Conservation (phyloP, 2,329 filamentous ascomycete species). For the Epicoccum nigrum region DNA sequence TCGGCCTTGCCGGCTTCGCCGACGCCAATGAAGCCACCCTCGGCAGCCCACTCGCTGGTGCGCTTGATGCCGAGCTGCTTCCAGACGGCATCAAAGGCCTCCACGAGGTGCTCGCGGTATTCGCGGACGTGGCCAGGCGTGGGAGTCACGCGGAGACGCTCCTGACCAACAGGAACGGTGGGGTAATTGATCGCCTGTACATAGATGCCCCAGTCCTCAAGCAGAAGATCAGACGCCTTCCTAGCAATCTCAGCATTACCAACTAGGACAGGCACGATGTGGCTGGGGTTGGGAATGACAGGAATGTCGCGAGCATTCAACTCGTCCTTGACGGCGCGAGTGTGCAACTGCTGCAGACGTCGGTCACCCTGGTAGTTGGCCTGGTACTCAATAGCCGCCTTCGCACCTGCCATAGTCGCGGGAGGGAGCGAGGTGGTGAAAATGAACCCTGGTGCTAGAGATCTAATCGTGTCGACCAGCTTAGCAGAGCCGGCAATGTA, state of each 20-base stretch:
- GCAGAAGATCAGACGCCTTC: conserved; percentile 86
- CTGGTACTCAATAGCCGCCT: conserved; percentile 92
- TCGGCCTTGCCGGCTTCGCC: conserved; percentile 69
- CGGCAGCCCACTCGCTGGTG: conserved; percentile 86
- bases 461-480: conserved; percentile 91
- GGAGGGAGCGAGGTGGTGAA: conserved; percentile 97
- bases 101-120: conserved; percentile 83
- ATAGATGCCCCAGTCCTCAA: conserved; percentile 91
- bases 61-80: conserved; percentile 86
- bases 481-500: conserved; percentile 92
- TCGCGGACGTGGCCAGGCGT: conserved; percentile 89
- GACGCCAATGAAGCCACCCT: conserved; percentile 94
- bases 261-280: conserved; percentile 93
- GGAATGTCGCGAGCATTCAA: conserved; percentile 83
- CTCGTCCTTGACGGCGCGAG: conserved; percentile 88
- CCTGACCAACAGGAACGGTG: conserved; percentile 96
- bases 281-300: conserved; percentile 95
- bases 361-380: conserved; percentile 84
- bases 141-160: conserved; percentile 92
- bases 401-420: conserved; percentile 94
- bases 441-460: conserved; percentile 95
- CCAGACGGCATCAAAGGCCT: conserved; percentile 88
- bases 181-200: conserved; percentile 99
- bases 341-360: conserved; percentile 92
- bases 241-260: conserved; percentile 94